Evolutionary conservation across 306 rosid genomes (phyloP), one percentile per base, ranked within the genome.

Genomic region (Quercus alba): DNA sequence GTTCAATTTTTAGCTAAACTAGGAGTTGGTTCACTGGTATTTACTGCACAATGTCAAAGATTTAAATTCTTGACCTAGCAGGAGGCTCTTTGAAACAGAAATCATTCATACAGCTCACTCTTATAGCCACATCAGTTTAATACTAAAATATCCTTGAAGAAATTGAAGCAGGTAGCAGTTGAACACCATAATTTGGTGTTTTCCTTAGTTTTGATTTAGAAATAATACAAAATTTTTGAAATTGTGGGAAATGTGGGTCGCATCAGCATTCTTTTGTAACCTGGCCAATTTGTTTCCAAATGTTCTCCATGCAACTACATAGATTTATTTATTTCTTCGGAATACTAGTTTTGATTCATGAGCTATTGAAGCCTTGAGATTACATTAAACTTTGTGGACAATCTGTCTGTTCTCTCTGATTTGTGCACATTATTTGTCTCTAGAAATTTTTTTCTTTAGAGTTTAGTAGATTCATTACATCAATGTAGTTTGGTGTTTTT

Each of bases 11-110:
- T 59, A 72, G 46, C 46, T 41, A 41, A 41, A 41, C 12, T 44
- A 61, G 78, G 67, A 62, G 78, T 85, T 52, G 77, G 77, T 75
- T 71, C 46, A 55, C 44, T 49, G 35, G 73, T 75, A 66, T 67
- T 23, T 59, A 30, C 56, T 76, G 81, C 68, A 56, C 73, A 70
- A 56, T 78, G 52, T 78, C 83, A 56, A 58, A 58, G 55, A 70
- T 7, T 9, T 74, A 58, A 75, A 57, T 61, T 77, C 75, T 19
- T 66, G 30, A 44, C 51, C 44, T 74, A 66, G 63, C 30, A 46
- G 59, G 62, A 68, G 69, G 82, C 71, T 77, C 20, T 38, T 15
- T 19, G 76, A 67, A 78, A 51, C 61, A 59, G 58, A 76, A 56
- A 70, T 62, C 26, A 46, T 49, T 75, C 56, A 72, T 46, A 46